Base-by-base conservation (phyloP, 1,139 yeast species). In the Zygosaccharomyces pseudobailii region DNA sequence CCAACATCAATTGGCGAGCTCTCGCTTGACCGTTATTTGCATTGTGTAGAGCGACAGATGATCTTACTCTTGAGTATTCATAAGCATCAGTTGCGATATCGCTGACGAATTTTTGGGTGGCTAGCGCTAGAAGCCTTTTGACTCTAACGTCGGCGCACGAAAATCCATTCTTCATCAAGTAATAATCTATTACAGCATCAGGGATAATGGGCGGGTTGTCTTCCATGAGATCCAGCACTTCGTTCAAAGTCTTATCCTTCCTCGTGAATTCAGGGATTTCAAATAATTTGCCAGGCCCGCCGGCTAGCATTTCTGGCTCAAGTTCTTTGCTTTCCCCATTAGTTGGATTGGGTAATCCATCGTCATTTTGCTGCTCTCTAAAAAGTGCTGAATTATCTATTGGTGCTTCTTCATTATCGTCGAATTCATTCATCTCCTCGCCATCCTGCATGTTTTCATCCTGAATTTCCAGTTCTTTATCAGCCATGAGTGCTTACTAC, bases 11-110 rank as follows among this genome's bases (percentile, higher is more conserved):
- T 72, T 48, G 90, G 55, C 88, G 78, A 0, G 96, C 95, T 56
- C 96, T 73, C 0, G 83, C 85, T 63, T 87, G 95, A 3, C 96
- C 96, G 61, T 88, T 88, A 38, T 87, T 76, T 1, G 95, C 82
- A 57, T 84, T 83, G 58, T 87, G 84, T 20, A 87, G 95, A 0
- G 96, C 83, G 5, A 88, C 79, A 7, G 89, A 76, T 22, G 90
- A 87, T 51, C 97, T 76, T 57, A 94, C 92, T 52, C 97, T 74
- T 8, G 96, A 85, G 65, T 88, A 90, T 63, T 94, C 98, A 65
- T 88, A 92, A 0, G 98, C 97, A 66, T 94, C 97, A 20, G 90
- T 89, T 1, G 98, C 96, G 34, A 94, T 84, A 64, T 92, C 98
- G 51, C 92, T 82, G 30, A 94, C 78, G 65, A 94, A 94, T 64